These are phyloP conservation scores for Ascobolus immersus DNA, from an alignment of 495 filamentous ascomycete species.

Conservation along the genomic window DNA sequence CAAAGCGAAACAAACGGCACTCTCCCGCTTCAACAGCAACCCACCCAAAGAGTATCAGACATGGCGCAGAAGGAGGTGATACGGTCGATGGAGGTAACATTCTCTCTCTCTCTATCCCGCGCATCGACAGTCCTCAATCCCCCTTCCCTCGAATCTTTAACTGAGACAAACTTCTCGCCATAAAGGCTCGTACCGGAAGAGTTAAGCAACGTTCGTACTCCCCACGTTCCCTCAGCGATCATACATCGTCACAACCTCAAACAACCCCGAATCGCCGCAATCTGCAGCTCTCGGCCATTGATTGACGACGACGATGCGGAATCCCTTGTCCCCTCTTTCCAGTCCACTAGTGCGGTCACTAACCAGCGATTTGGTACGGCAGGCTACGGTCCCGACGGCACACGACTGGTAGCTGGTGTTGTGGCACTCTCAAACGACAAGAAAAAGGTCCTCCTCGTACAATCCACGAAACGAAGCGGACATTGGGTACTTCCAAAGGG, in stretches of 20 bases:
- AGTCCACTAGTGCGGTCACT: slow-evolving; percentile 1
- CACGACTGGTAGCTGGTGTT: slow-evolving; percentile 83
- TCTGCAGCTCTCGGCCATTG: not conserved
- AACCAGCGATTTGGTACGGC: slow-evolving; percentile 7
- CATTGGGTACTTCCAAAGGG: slow-evolving; percentile 96
- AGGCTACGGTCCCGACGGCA: slow-evolving; percentile 83
- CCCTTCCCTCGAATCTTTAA: not conserved
- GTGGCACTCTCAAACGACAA: slow-evolving; percentile 57
- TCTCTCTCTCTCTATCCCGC: not conserved
- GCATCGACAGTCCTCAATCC: not conserved
- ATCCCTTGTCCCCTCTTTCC: slow-evolving; percentile 3
- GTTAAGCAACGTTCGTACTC: slow-evolving; percentile 57
- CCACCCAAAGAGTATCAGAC: not conserved
- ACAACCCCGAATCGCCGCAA: not conserved
- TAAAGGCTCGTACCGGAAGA: slow-evolving; percentile 48
- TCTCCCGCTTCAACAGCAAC: too few relatives aligned
- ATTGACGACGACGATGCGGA: not conserved
- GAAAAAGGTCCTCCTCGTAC: slow-evolving; percentile 68
- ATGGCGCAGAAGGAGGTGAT: not conserved
- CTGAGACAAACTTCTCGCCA: not conserved
- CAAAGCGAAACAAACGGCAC: too few relatives aligned
- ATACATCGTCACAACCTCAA: not conserved
- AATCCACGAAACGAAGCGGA: slow-evolving; percentile 54
- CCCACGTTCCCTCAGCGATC: slow-evolving; percentile 5
- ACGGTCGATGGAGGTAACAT: slow-evolving; percentile 1